A percentile compares a stretch with the other conserved stretches of the same genome.
phyloP scores from a whole-genome alignment of 192 early-diverging fungal species.

The Funneliformis mosseae region DNA sequence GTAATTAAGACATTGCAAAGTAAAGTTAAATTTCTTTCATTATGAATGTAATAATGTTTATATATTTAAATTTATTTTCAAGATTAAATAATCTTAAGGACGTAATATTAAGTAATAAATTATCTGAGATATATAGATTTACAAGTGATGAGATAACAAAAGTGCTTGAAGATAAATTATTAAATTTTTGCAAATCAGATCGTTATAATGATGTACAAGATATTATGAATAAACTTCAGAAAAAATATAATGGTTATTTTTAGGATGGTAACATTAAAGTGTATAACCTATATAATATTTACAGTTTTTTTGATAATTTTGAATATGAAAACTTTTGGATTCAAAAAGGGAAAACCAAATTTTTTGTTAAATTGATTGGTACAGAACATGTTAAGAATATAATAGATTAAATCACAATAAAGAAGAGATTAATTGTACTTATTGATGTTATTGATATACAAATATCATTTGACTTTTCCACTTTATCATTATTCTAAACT shows the following conservation, averaged over 20 bases:
- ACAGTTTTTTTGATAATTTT: background rate
- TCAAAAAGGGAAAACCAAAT: background rate
- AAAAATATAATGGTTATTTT: background rate
- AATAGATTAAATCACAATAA: background rate
- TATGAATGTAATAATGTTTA: background rate
- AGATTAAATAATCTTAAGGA: background rate
- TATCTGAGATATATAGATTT: background rate
- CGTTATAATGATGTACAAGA: too few species aligned
- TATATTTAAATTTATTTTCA: background rate
- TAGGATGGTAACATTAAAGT: background rate
- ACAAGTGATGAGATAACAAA: background rate
- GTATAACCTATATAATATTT: conserved; percentile 4
- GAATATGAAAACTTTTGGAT: background rate
- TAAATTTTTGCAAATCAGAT: too few species aligned
- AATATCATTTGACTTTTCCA: background rate
- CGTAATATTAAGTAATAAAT: background rate
- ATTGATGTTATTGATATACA: background rate
- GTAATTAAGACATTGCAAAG: background rate
- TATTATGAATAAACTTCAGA: too few species aligned
- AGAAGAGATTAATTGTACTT: background rate
- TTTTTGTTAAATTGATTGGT: background rate
- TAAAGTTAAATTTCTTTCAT: background rate
- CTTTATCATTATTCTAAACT: background rate
- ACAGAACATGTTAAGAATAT: background rate
- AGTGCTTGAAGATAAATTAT: too few species aligned